Evolutionary conservation across 345 rosid species (phyloP).

Genomic region (Brassica juncea): DNA sequence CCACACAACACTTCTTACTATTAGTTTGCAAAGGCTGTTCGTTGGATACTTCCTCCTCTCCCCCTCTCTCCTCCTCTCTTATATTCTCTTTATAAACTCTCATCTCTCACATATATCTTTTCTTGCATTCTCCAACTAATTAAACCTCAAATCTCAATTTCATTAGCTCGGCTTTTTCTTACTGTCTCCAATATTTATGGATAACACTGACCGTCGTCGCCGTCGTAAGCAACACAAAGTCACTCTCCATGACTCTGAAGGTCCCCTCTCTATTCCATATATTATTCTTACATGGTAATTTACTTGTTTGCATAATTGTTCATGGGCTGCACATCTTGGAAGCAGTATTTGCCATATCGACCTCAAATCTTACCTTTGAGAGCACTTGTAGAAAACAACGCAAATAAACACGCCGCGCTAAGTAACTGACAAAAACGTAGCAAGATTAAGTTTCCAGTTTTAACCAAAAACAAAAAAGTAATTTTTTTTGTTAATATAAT

Average conservation of each 20-base stretch:
- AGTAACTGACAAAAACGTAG: not conserved
- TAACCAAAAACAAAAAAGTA: no score
- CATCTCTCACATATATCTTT: constrained; percentile 11
- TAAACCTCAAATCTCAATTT: not conserved
- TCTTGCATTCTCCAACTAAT: constrained; percentile 19
- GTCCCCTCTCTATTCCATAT: constrained; percentile 13
- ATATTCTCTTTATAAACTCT: constrained; percentile 23
- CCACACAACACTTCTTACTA: constrained; percentile 35
- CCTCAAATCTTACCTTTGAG: not conserved
- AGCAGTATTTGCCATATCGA: not conserved
- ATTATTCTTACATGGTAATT: not conserved
- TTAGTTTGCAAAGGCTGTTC: constrained; percentile 39
- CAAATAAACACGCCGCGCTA: not conserved
- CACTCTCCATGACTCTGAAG: constrained; percentile 36
- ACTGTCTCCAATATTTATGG: constrained; percentile 24
- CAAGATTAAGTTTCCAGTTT: not conserved
- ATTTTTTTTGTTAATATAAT: not conserved
- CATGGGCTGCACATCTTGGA: constrained; percentile 2
- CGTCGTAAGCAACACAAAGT: constrained; percentile 36
- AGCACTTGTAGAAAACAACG: not conserved
- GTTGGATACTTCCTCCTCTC: constrained; percentile 29
- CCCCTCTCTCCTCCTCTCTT: not conserved
- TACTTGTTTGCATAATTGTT: not conserved
- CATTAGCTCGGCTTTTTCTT: not conserved
- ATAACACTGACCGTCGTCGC: constrained; percentile 32